phyloP scores from a whole-genome alignment of 805 yeast genomes.

The Kluyveromyces lactis region DNA sequence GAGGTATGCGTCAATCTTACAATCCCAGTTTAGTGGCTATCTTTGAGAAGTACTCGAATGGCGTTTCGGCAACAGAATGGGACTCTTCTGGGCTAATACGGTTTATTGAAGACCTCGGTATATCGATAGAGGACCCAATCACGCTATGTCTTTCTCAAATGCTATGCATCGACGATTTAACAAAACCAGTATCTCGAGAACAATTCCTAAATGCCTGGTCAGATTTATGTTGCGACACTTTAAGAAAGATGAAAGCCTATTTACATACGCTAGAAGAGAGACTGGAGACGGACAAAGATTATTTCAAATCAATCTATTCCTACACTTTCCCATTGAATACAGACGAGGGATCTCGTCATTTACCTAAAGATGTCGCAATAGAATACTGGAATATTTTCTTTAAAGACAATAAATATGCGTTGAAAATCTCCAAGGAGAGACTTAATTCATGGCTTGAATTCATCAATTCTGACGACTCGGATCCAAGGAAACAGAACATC shows the following conservation, averaged over 20 bases:
- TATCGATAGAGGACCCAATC: conserved; percentile 66
- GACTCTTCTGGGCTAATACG: conserved; percentile 72
- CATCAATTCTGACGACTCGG: conserved; percentile 21
- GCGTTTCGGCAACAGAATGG: conserved; percentile 33
- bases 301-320: conserved; percentile 53
- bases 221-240: conserved; percentile 24
- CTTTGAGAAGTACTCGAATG: conserved; percentile 16
- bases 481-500: conserved; percentile 39
- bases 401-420: conserved; percentile 9
- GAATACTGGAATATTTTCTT: conserved; percentile 75
- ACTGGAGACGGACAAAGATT: conserved; percentile 30
- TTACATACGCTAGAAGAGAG: conserved; percentile 28
- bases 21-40: conserved; percentile 14
- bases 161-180: conserved; percentile 34
- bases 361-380: conserved; percentile 52
- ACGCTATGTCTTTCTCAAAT: conserved; percentile 66
- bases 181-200: conserved; percentile 15
- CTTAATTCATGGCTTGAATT: conserved; percentile 55
- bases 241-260: conserved; percentile 39
- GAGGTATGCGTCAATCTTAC: conserved; percentile 14
- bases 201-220: conserved; percentile 20
- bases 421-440: conserved; percentile 21
- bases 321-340: conserved; percentile 62
- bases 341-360: conserved; percentile 49
- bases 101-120: conserved; percentile 57